phyloP scores from a whole-genome alignment of 2,329 filamentous ascomycete genomes.

The Aspergillus amoenus region DNA sequence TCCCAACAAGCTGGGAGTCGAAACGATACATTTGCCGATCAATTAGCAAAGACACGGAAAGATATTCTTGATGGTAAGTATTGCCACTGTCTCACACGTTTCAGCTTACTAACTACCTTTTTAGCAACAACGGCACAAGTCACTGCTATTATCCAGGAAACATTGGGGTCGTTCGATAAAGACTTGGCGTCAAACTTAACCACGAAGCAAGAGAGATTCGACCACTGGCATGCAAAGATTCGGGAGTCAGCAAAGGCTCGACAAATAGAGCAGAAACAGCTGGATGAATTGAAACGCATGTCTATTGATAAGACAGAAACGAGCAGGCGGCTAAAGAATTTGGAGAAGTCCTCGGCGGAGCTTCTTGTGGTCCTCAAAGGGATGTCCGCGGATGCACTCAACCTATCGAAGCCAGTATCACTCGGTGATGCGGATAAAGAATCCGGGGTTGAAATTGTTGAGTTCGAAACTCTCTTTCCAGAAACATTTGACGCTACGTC shows the following conservation, averaged over 20 bases:
- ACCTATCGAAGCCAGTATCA: conserved; percentile 44
- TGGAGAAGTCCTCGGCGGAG: conserved; percentile 70
- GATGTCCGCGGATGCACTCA: conserved; percentile 46
- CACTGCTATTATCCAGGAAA: conserved; percentile 70
- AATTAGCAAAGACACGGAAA: conserved; percentile 46
- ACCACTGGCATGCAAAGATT: conserved; percentile 76
- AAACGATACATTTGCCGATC: conserved; percentile 44
- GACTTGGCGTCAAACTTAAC: conserved; percentile 79
- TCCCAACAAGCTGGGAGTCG: conserved; percentile 49
- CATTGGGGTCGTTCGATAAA: conserved; percentile 74
- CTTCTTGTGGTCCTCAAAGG: conserved; percentile 59
- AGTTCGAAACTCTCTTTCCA: conserved; percentile 39
- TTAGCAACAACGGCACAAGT: conserved; percentile 41
- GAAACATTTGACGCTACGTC: conserved; percentile 42
- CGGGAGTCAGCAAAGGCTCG: conserved; percentile 77
- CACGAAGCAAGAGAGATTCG: conserved; percentile 79
- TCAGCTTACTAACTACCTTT: conserved; percentile 32
- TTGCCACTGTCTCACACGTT: not conserved
- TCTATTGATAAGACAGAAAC: conserved; percentile 64
- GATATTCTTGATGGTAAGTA: conserved; percentile 45
- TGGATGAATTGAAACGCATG: conserved; percentile 69
- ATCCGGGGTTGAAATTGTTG: conserved; percentile 35
- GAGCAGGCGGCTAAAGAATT: conserved; percentile 72
- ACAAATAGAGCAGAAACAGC: conserved; percentile 69
- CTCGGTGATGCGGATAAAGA: conserved; percentile 51